Evolutionary conservation across 108 stramenopile species (phyloP).

Genomic region (Cyclotella atomus): DNA sequence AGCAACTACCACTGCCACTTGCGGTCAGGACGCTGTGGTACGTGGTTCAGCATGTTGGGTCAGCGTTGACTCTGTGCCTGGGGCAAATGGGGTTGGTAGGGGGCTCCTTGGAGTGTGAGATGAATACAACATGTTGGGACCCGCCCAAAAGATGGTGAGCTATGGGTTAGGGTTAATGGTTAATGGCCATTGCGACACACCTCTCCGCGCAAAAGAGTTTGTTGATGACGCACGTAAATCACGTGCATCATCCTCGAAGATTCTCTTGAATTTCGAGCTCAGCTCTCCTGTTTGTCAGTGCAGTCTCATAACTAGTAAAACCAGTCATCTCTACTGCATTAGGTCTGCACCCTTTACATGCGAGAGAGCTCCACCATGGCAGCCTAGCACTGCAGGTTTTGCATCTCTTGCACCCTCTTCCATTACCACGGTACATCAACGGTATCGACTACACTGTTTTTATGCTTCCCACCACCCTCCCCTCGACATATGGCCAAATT

Average conservation of each 20-base stretch:
- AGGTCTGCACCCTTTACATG: background rate
- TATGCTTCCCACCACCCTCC: background rate
- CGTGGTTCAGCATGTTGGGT: constrained; percentile 50
- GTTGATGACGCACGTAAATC: no score
- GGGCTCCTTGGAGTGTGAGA: constrained; percentile 45
- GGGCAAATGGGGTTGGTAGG: constrained; percentile 45
- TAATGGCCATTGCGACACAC: no score
- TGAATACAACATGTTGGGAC: constrained; percentile 80
- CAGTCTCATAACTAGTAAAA: no score
- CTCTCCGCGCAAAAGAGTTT: no score
- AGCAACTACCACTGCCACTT: constrained; percentile 73
- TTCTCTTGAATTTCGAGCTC: no score
- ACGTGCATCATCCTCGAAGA: no score
- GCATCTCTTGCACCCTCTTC: background rate
- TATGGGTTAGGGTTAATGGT: no score
- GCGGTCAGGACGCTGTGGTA: constrained; percentile 71
- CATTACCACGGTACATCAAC: background rate
- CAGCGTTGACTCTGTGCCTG: constrained; percentile 55
- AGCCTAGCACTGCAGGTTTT: background rate
- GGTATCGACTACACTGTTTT: background rate
- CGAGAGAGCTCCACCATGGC: background rate
- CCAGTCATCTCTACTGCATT: no score
- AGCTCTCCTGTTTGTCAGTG: no score
- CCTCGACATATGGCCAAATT: background rate
- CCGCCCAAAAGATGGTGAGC: constrained; percentile 98